Percentiles rank a stretch among this genome's conserved stretches.
These are phyloP conservation scores for Coccomyxa subellipsoidea DNA, from an alignment of 163 green algal species.

Conservation along the genomic window DNA sequence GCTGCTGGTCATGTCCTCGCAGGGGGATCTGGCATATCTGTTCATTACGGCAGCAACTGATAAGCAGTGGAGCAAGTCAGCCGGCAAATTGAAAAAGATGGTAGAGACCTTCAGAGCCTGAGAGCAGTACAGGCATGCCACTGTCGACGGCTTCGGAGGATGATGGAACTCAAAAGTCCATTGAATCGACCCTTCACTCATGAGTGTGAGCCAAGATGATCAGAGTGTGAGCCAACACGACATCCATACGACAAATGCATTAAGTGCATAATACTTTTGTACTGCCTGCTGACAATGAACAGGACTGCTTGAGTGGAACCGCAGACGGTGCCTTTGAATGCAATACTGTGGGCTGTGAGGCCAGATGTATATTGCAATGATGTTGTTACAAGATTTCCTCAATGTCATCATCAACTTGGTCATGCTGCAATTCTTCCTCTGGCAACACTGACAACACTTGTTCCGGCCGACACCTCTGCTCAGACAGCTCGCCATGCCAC, in stretches of 20 bases:
- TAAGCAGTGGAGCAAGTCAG: constrained; percentile 62
- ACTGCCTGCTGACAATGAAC: too few species aligned
- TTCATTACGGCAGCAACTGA: constrained; percentile 63
- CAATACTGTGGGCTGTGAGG: background rate
- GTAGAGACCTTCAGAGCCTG: constrained; percentile 54
- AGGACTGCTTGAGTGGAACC: too few species aligned
- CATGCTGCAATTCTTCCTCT: background rate
- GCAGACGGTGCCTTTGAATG: too few species aligned
- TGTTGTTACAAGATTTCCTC: constrained; percentile 1
- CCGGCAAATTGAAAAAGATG: constrained; percentile 49
- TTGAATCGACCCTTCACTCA: too few species aligned
- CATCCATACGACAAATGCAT: too few species aligned
- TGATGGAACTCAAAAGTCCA: too few species aligned
- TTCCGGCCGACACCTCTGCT: background rate
- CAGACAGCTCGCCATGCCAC: constrained; percentile 6
- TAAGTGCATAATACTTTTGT: too few species aligned
- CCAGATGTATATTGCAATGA: background rate
- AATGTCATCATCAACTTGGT: background rate
- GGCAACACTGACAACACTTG: background rate
- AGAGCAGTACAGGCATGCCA: too few species aligned
- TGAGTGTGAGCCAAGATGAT: too few species aligned
- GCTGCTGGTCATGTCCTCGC: background rate
- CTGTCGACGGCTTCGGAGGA: too few species aligned
- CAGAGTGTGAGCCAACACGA: too few species aligned
- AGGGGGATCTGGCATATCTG: constrained; percentile 63